Conservation (phyloP, 2,329 filamentous ascomycete species). For the Tolypocladium cylindrosporum region DNA sequence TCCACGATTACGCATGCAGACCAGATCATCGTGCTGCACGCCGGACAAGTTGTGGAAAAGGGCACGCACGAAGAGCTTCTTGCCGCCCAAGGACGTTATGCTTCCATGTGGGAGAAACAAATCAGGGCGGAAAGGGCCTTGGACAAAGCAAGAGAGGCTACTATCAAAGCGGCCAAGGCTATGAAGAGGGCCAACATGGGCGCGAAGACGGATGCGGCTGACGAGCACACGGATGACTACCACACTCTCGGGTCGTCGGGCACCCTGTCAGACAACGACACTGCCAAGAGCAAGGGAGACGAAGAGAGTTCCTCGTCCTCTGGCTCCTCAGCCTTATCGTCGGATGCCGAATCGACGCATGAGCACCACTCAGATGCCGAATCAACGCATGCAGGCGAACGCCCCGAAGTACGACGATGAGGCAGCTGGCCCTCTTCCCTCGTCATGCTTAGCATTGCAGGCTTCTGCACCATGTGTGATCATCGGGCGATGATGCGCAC, state of each 20-base stretch:
- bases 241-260: slow-evolving; percentile 34
- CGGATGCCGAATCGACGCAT: slow-evolving; percentile 26
- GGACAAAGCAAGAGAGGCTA: slow-evolving; percentile 24
- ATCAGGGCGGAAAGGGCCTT: slow-evolving; percentile 63
- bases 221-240: slow-evolving; percentile 33
- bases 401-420: background rate
- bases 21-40: slow-evolving; percentile 70
- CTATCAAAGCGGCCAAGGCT: slow-evolving; percentile 22
- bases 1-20: slow-evolving; percentile 81
- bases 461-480: background rate
- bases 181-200: slow-evolving; percentile 41
- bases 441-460: background rate
- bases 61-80: slow-evolving; percentile 74
- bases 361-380: slow-evolving; percentile 10
- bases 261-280: slow-evolving; percentile 25
- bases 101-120: slow-evolving; percentile 84
- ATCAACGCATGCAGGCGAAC: slow-evolving; percentile 4
- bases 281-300: slow-evolving; percentile 19
- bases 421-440: background rate
- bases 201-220: slow-evolving; percentile 20
- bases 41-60: slow-evolving; percentile 66
- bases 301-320: slow-evolving; percentile 19
- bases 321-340: slow-evolving; percentile 19
- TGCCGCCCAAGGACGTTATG: slow-evolving; percentile 60
- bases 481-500: background rate